phyloP scores from a whole-genome alignment of 371 early-diverging fungal species.

The Batkoa obscura region DNA sequence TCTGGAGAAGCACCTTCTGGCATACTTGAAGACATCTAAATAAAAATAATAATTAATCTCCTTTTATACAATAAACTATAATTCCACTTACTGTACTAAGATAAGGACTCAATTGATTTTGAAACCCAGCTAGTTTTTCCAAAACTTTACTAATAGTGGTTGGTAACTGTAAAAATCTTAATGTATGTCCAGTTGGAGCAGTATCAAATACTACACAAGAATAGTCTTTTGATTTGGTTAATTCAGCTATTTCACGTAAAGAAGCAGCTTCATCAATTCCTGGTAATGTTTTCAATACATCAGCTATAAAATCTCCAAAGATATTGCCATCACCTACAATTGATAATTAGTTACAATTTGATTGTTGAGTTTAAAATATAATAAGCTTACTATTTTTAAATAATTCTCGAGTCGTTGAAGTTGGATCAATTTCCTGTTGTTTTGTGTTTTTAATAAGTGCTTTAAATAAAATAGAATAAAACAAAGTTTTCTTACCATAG shows the following conservation, averaged over 20 bases:
- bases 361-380: background rate
- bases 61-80: too few species aligned
- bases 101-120: constrained; percentile 88
- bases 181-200: constrained; percentile 98
- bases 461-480: background rate
- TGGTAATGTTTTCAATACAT: constrained; percentile 91
- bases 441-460: background rate
- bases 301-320: constrained; percentile 80
- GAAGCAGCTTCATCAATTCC: constrained; percentile 99
- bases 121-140: constrained; percentile 78
- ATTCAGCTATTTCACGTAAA: constrained; percentile 19
- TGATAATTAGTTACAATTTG: background rate
- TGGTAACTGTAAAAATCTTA: constrained; percentile 95
- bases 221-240: constrained; percentile 93
- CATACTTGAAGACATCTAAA: constrained; percentile 89
- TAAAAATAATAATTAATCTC: constrained; percentile 5
- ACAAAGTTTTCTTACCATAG: constrained; percentile 48
- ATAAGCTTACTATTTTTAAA: constrained; percentile 51
- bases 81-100: constrained; percentile 46
- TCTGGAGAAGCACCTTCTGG: constrained; percentile 74
- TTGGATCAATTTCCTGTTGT: constrained; percentile 92
- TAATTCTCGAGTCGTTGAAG: constrained; percentile 91
- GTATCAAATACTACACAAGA: constrained; percentile 96
- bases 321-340: constrained; percentile 42
- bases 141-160: constrained; percentile 89